Conservation (phyloP, 192 early-diverging fungal genomes). For the Powellomyces hirtus region DNA sequence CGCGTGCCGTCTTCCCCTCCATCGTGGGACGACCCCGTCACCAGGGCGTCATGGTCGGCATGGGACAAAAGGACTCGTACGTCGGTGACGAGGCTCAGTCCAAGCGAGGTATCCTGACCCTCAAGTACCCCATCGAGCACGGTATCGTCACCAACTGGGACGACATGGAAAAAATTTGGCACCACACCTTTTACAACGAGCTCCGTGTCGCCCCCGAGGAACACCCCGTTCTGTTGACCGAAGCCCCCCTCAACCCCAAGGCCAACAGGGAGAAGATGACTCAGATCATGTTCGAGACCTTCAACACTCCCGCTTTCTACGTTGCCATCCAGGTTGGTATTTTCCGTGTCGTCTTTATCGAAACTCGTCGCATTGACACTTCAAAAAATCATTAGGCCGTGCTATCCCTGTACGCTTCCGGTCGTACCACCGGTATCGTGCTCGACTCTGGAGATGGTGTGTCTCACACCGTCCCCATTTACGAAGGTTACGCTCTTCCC, state of each 20-base stretch:
- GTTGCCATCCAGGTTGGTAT: constrained; percentile 77
- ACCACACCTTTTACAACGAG: constrained; percentile 98
- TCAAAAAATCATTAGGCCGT: constrained; percentile 60
- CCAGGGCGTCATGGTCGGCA: constrained; percentile 72
- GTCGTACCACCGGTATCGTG: constrained; percentile 98
- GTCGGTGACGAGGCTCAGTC: constrained; percentile 74
- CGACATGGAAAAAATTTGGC: constrained; percentile 79
- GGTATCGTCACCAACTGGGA: constrained; percentile 78
- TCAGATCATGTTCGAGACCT: constrained; percentile 99
- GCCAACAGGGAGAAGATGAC: constrained; percentile 99
- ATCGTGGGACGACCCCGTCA: constrained; percentile 71
- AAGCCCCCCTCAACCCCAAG: constrained; percentile 97
- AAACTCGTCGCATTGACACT: background rate
- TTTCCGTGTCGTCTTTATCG: background rate
- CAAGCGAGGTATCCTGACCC: constrained; percentile 67
- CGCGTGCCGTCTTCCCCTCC: constrained; percentile 65
- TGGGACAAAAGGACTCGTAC: constrained; percentile 72
- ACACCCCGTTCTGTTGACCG: constrained; percentile 96
- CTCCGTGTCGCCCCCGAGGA: constrained; percentile 97
- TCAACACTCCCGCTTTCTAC: constrained; percentile 96
- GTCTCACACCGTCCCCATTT: constrained; percentile 95
- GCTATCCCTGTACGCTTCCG: constrained; percentile 93
- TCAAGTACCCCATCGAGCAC: constrained; percentile 74
- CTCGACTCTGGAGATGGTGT: constrained; percentile 99
- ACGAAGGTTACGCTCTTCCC: constrained; percentile 93